These are phyloP conservation scores for Pseudocercospora vitis DNA, from an alignment of 2,329 filamentous ascomycete species.

Conservation along the genomic window DNA sequence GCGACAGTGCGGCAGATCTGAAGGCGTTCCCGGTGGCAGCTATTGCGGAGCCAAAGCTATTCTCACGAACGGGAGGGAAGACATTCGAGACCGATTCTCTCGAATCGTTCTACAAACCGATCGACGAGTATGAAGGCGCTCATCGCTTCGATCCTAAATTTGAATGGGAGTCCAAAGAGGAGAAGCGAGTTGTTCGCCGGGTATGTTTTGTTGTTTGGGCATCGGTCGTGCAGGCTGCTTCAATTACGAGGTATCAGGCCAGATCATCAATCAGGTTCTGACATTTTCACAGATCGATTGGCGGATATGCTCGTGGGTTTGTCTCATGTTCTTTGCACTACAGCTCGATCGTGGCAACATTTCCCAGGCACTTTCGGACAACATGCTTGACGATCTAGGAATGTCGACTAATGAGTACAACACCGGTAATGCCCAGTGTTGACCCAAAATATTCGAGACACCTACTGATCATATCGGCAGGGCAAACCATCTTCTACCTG, in stretches of 20 bases:
- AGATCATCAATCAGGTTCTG: no score
- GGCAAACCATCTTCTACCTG: constrained; percentile 66
- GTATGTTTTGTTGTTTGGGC: constrained; percentile 34
- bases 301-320: constrained; percentile 54
- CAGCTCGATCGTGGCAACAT: constrained; percentile 59
- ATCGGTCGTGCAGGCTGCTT: no score
- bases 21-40: constrained; percentile 24
- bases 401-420: constrained; percentile 54
- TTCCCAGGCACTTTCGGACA: constrained; percentile 64
- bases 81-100: constrained; percentile 41
- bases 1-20: constrained; percentile 7
- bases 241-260: no score
- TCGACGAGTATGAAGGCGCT: constrained; percentile 57
- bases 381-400: constrained; percentile 56
- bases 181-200: constrained; percentile 56
- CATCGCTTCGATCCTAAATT: constrained; percentile 60
- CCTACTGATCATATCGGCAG: constrained; percentile 41
- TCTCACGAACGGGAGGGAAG: constrained; percentile 28
- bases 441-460: constrained; percentile 37
- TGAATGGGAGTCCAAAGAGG: constrained; percentile 58
- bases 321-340: constrained; percentile 56
- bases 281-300: constrained; percentile 52
- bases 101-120: constrained; percentile 49
- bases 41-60: constrained; percentile 23
- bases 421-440: no score